phyloP scores from a whole-genome alignment of 139 green algal genomes.

The Yamagishiella unicocca region DNA sequence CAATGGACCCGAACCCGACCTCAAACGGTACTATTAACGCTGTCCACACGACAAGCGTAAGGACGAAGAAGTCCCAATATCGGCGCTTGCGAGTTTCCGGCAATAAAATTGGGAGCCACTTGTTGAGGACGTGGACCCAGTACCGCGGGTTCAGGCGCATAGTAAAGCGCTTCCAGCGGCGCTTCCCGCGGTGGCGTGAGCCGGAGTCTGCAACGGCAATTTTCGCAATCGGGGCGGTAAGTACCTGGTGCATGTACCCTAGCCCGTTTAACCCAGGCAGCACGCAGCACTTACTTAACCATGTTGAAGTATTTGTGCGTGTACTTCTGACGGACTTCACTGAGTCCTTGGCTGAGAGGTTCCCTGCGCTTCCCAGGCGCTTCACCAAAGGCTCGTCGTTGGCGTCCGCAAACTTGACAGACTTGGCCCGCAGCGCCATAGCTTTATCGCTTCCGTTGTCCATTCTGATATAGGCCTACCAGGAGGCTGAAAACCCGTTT shows the following conservation, averaged over 20 bases:
- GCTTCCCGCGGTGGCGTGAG: constrained; percentile 17
- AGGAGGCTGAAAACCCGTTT: no score
- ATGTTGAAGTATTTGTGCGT: constrained; percentile 38
- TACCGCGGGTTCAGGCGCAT: constrained; percentile 51
- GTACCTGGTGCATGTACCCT: not conserved
- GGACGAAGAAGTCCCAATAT: constrained; percentile 69
- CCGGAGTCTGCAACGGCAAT: constrained; percentile 24
- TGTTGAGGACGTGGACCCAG: constrained; percentile 66
- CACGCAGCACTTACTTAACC: constrained; percentile 30
- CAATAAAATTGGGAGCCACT: constrained; percentile 64
- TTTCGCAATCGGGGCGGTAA: no score
- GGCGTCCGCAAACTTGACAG: constrained; percentile 37
- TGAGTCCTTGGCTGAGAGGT: not conserved
- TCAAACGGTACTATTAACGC: constrained; percentile 64
- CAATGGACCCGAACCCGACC: constrained; percentile 33
- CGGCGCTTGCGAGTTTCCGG: constrained; percentile 48
- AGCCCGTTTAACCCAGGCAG: not conserved
- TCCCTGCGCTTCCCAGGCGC: constrained; percentile 9
- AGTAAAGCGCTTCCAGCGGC: constrained; percentile 43
- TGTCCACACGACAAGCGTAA: constrained; percentile 74
- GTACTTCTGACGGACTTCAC: constrained; percentile 28
- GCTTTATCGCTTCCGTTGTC: not conserved
- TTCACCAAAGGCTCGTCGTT: constrained; percentile 17
- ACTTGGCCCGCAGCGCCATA: not conserved
- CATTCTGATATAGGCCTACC: constrained; percentile 8